Conservation (phyloP, 345 rosid genomes). For the Streptanthus diversifolius region DNA sequence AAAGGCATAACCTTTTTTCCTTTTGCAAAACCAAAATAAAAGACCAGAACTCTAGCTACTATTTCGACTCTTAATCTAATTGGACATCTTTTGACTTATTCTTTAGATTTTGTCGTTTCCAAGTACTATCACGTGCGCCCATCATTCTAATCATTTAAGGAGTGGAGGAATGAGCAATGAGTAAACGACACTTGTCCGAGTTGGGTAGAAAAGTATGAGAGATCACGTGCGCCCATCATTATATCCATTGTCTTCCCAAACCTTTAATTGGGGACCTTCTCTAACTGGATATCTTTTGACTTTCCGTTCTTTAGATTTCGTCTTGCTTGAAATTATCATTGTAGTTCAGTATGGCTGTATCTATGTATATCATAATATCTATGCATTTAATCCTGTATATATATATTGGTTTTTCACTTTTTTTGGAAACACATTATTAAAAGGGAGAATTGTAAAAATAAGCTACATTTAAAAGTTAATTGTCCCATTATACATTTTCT, state of each 20-base stretch:
- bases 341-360: not conserved
- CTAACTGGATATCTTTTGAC: slow-evolving; percentile 21
- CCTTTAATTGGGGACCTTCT: slow-evolving; percentile 29
- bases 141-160: not conserved
- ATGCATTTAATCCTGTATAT: not conserved
- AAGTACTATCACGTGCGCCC: slow-evolving; percentile 31
- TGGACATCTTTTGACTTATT: too few relatives aligned
- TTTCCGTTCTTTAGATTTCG: slow-evolving; percentile 31
- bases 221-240: slow-evolving; percentile 37
- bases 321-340: not conserved
- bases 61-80: too few relatives aligned
- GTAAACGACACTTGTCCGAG: not conserved
- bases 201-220: not conserved
- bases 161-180: slow-evolving; percentile 2
- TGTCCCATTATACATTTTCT: too few relatives aligned
- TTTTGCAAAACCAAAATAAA: too few relatives aligned
- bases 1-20: too few relatives aligned
- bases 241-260: slow-evolving; percentile 28
- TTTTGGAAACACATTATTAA: too few relatives aligned
- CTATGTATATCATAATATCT: not conserved
- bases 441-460: too few relatives aligned
- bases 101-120: too few relatives aligned
- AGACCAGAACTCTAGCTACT: too few relatives aligned
- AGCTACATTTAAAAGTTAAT: too few relatives aligned
- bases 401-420: not conserved